A percentile compares a stretch with the other conserved stretches of the same genome.
Evolutionary conservation across 768 basidiomycete genomes (phyloP).

Genomic region (Austroboletus eburneus): DNA sequence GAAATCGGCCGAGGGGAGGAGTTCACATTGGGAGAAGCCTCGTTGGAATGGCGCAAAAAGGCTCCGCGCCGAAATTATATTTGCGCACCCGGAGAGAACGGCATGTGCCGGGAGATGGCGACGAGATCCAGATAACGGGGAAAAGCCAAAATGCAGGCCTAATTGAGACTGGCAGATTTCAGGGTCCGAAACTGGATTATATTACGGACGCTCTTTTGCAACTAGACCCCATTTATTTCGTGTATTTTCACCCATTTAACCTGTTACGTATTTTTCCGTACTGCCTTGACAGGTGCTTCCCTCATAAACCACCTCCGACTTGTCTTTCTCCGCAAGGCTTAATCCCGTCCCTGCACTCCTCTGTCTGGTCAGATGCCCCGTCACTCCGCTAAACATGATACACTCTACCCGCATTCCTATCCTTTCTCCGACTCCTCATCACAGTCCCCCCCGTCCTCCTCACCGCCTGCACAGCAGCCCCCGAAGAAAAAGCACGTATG

Average conservation of each 20-base stretch:
- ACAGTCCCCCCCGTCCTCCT: slow-evolving; percentile 17
- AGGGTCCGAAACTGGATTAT: slow-evolving; percentile 29
- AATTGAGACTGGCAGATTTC: slow-evolving; percentile 4
- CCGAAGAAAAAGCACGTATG: slow-evolving; percentile 55
- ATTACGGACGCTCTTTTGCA: slow-evolving; percentile 17
- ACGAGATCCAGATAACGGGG: slow-evolving; percentile 30
- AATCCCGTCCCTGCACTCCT: slow-evolving; percentile 28
- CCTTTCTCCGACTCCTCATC: slow-evolving; percentile 25
- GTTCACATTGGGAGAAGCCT: slow-evolving; percentile 2
- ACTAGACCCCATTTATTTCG: slow-evolving; percentile 27
- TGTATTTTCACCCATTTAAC: slow-evolving; percentile 18
- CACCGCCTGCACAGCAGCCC: neutral
- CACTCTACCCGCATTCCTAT: too few relatives aligned
- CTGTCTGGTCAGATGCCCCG: slow-evolving; percentile 25
- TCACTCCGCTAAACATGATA: slow-evolving; percentile 29
- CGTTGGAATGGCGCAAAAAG: slow-evolving; percentile 17
- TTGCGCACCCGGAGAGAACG: slow-evolving; percentile 22
- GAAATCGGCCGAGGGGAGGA: neutral
- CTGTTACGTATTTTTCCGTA: slow-evolving; percentile 35
- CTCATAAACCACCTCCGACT: slow-evolving; percentile 32
- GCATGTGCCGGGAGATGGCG: slow-evolving; percentile 25
- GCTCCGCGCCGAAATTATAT: slow-evolving; percentile 31
- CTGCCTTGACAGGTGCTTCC: slow-evolving; percentile 33
- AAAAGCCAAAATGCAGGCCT: slow-evolving; percentile 33
- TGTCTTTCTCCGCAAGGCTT: slow-evolving; percentile 11